Conservation (phyloP, 2,329 filamentous ascomycete genomes). For the Talaromyces sp. region DNA sequence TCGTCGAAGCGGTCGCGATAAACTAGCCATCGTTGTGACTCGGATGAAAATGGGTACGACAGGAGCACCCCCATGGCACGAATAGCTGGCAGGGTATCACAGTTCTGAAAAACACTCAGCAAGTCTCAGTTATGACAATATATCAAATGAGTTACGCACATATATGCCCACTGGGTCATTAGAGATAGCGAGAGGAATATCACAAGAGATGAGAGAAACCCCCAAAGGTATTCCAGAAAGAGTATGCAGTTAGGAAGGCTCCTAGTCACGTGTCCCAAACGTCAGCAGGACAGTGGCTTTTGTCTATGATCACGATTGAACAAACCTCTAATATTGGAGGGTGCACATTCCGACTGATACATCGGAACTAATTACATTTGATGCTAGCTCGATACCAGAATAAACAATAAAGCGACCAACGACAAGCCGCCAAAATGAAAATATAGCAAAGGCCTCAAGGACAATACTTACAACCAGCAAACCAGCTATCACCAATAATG, state of each 20-base stretch:
- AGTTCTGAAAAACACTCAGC: background rate
- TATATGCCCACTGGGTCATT: no score
- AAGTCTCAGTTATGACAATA: no score
- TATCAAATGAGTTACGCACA: no score
- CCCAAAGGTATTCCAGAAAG: no score
- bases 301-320: background rate
- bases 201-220: no score
- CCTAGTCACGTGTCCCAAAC: no score
- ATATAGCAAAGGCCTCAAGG: background rate
- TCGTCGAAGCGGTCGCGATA: background rate
- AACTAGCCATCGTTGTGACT: background rate
- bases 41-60: background rate
- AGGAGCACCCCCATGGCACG: background rate
- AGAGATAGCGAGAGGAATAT: no score
- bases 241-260: no score
- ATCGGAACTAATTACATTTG: background rate
- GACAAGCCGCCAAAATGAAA: background rate
- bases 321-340: background rate
- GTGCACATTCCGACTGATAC: background rate
- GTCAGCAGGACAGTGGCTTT: background rate
- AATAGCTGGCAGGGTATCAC: background rate
- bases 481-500: background rate
- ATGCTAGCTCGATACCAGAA: background rate
- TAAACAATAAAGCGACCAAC: background rate
- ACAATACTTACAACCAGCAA: background rate